Evolutionary conservation across 1,139 yeast species (phyloP), one percentile per base, ranked within the genome.

Genomic region (Suhomyces wounanorum): DNA sequence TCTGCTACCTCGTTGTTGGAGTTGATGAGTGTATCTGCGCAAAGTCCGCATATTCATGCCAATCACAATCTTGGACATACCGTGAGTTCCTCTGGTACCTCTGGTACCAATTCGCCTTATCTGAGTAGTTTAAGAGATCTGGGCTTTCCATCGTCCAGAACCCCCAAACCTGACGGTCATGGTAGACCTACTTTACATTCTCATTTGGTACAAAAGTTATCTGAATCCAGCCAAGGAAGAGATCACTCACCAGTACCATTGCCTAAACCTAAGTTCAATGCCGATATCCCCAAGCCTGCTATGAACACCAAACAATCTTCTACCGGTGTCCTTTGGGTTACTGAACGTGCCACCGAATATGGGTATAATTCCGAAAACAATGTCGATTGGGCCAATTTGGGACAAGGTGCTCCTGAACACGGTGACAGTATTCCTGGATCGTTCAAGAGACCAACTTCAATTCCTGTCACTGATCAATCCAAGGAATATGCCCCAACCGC

Each of bases 371-470:
- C 72, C 8, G 73, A 73, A 51, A 73, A 73, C 43, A 83, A 79
- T 53, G 74, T 70, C 47, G 70, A 72, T 31, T 84, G 88, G 88
- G 82, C 85, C 43, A 84, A 84, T 64, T 71, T 84, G 63, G 89
- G 89, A 37, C 89, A 84, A 62, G 89, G 89, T 46, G 85, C 86
- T 50, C 88, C 89, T 2, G 88, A 84, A 61, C 86, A 83, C 49
- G 87, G 87, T 21, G 84, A 81, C 48, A 74, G 78, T 3, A 69
- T 84, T 50, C 83, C 84, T 1, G 87, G 87, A 2, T 82, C 87
- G 23, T 82, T 82, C 64, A 73, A 76, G 47, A 72, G 86, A 64
- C 89, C 89, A 1, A 72, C 72, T 2, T 63, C 73, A 17, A 70
- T 84, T 39, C 79, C 81, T 0, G 72, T 83, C n/a, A 74, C 83